phyloP scores from a whole-genome alignment of 257 asterid species.

The Solanum virginianum region DNA sequence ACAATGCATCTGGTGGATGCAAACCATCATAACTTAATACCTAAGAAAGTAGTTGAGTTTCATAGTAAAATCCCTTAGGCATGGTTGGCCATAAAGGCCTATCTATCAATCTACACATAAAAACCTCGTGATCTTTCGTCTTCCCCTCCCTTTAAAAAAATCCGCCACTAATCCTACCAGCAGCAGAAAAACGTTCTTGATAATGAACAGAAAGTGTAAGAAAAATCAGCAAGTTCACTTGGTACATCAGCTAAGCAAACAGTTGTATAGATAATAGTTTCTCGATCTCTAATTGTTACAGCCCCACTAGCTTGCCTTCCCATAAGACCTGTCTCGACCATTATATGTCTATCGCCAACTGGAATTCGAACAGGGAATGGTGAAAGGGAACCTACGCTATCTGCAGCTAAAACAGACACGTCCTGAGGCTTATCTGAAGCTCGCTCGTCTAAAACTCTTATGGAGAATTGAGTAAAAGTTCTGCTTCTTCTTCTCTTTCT shows the following conservation, averaged over 20 bases:
- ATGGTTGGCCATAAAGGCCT: constrained; percentile 96
- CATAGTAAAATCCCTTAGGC: constrained; percentile 90
- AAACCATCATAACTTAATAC: constrained; percentile 93
- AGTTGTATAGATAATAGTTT: constrained; percentile 91
- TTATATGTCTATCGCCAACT: constrained; percentile 65
- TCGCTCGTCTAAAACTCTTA: not conserved
- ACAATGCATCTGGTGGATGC: constrained; percentile 96
- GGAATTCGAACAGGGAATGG: constrained; percentile 69
- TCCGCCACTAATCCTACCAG: constrained; percentile 97
- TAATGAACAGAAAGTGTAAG: constrained; percentile 83
- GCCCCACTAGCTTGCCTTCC: constrained; percentile 99
- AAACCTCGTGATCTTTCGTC: constrained; percentile 98
- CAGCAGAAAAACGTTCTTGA: constrained; percentile 97
- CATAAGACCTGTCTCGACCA: constrained; percentile 87
- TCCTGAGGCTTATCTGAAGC: not conserved
- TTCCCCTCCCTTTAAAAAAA: constrained; percentile 93
- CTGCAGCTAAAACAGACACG: not conserved
- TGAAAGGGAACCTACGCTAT: constrained; percentile 29
- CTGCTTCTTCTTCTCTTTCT: not conserved
- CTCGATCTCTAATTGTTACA: constrained; percentile 92
- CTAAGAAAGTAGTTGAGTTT: constrained; percentile 94
- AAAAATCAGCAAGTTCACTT: constrained; percentile 92
- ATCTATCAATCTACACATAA: constrained; percentile 89
- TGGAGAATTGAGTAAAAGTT: not conserved
- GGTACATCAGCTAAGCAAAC: constrained; percentile 85